Conservation (phyloP, 1,284 basidiomycete species). For the Cutaneotrichosporon sp. region DNA sequence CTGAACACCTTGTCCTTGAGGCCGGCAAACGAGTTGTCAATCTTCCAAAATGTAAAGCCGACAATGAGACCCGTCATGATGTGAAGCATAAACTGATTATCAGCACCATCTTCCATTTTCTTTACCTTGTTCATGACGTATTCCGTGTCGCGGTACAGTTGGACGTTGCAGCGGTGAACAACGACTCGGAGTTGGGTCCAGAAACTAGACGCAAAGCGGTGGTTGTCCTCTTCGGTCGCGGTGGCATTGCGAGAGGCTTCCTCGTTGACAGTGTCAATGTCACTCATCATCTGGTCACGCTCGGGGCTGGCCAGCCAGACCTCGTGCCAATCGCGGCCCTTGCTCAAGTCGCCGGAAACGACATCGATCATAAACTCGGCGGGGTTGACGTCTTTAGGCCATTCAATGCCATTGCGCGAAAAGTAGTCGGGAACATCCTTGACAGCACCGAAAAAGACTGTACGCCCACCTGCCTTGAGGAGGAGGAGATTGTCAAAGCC, state of each 20-base stretch:
- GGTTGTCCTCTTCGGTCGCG: conserved; percentile 29
- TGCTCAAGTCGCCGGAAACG: conserved; percentile 43
- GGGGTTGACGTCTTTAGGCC: conserved; percentile 57
- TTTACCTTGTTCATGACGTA: conserved; percentile 41
- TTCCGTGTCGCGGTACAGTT: conserved; percentile 46
- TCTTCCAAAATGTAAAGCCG: conserved; percentile 49
- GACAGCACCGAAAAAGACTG: conserved; percentile 60
- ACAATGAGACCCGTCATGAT: conserved; percentile 44
- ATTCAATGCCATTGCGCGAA: conserved; percentile 45
- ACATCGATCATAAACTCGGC: conserved; percentile 54
- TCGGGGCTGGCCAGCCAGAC: conserved; percentile 62
- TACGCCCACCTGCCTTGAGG: conserved; percentile 56
- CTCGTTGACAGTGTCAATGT: conserved; percentile 51
- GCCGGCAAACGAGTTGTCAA: conserved; percentile 32
- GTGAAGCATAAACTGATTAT: conserved; percentile 37
- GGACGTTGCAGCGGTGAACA: conserved; percentile 39
- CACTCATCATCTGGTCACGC: conserved; percentile 44
- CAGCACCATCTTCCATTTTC: background rate
- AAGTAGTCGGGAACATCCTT: conserved; percentile 58
- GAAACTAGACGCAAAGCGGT: conserved; percentile 44
- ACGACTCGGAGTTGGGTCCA: conserved; percentile 40
- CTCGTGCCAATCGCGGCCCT: conserved; percentile 64
- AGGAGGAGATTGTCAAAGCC: conserved; percentile 69
- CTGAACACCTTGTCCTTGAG: conserved; percentile 26
- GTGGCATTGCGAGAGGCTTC: background rate